phyloP scores from a whole-genome alignment of 257 asterid genomes.

The Schizonepeta tenuifolia region DNA sequence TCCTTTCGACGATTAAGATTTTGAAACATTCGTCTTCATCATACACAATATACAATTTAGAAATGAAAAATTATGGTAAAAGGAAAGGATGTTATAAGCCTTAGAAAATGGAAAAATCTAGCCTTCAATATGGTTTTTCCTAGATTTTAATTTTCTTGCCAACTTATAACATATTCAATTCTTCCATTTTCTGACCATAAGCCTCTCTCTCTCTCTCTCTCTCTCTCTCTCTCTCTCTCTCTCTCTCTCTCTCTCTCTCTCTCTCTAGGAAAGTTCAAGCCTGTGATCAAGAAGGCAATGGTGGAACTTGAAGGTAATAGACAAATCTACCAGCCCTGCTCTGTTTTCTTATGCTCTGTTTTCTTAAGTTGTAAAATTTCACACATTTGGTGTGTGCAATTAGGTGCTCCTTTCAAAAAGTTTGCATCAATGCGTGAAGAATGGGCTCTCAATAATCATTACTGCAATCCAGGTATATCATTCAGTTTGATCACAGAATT shows the following conservation, averaged over 20 bases:
- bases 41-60: background rate
- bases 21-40: background rate
- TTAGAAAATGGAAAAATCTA: too few species aligned
- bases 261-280: slow-evolving; percentile 76
- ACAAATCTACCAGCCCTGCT: background rate
- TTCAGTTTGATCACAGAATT: background rate
- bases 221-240: too few species aligned
- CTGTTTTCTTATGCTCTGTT: slow-evolving; percentile 15
- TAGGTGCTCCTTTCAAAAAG: slow-evolving; percentile 86
- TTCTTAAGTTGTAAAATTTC: background rate
- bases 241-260: slow-evolving; percentile 2
- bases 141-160: too few species aligned
- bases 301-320: slow-evolving; percentile 79
- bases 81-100: too few species aligned
- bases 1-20: background rate
- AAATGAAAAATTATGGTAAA: too few species aligned
- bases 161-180: background rate
- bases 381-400: slow-evolving; percentile 3
- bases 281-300: slow-evolving; percentile 92
- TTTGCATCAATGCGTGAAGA: slow-evolving; percentile 80
- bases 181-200: background rate
- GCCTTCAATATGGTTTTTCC: too few species aligned
- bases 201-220: slow-evolving; percentile 15
- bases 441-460: slow-evolving; percentile 79
- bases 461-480: slow-evolving; percentile 69